Evolutionary conservation across 352 stramenopile species (phyloP), one percentile per base, ranked within the genome.

Genomic region (Blastocystis sp.): DNA sequence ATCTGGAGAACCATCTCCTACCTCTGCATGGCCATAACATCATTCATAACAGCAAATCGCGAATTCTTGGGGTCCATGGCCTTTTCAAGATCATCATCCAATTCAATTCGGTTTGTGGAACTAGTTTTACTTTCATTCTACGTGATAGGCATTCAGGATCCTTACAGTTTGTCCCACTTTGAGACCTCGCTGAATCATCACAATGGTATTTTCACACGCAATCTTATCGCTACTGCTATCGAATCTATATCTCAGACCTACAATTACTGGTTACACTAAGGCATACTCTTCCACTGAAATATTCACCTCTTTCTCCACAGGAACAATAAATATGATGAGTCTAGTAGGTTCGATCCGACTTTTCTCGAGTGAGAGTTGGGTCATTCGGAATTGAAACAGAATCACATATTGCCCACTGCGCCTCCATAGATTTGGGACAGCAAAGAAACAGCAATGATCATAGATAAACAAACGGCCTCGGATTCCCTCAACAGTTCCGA

Each of bases 1-100:
- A 39, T 29, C 5, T 1, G 0, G 12, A 35, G 29, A 39, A 4
- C 19, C 19, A 29, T 24, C 29, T 43, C 29, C 7, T 66, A 83
- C 71, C 71, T 65, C 35, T 83, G 71, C 71, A 83, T 83, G 1
- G 71, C 71, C 14, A 83, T 51, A 2, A 35, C 5, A 37, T 83
- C 71, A 42, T 43, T 46, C 24, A 54, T 3, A 1, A 43, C 14
- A 21, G 71, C 71, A 29, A 83, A 83, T 21, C 21, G 42, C 0
- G 71, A 83, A 3, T 24, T 21, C 14, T 32, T 21, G 9, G 71
- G 71, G 35, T 83, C 42, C 54, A 83, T 32, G 9, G 71, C 71
- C 16, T 49, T 9, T 14, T 83, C 71, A 16, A 83, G 32, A 32
- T 37, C 46, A 29, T 65, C n/a, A 42, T 83, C 71, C 39, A 59